Evolutionary conservation across 2,329 filamentous ascomycete genomes (phyloP).

Genomic region (Albophoma yamanashiensis): DNA sequence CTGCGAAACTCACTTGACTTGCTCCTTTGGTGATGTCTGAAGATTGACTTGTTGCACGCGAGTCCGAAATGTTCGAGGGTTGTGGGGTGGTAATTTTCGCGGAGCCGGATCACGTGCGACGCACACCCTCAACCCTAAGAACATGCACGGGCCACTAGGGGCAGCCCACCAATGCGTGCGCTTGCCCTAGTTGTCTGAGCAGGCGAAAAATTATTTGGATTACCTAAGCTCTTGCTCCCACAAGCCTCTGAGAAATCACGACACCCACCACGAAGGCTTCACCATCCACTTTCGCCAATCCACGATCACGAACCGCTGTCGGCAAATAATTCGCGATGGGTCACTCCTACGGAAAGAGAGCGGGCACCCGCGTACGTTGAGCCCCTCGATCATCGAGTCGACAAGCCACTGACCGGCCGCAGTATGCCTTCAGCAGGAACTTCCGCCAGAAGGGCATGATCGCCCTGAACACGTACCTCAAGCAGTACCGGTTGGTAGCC

Average conservation of each 20-base stretch:
- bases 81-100: conserved; percentile 22
- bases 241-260: conserved; percentile 28
- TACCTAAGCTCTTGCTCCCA: conserved; percentile 25
- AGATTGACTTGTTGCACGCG: conserved; percentile 19
- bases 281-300: conserved; percentile 24
- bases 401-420: conserved; percentile 19
- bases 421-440: conserved; percentile 87
- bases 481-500: conserved; percentile 64
- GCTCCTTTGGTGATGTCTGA: conserved; percentile 25
- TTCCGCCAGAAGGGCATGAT: conserved; percentile 97
- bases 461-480: conserved; percentile 85
- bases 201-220: conserved; percentile 20
- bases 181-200: conserved; percentile 20
- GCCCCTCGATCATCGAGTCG: conserved; percentile 6
- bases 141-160: background rate
- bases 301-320: conserved; percentile 29
- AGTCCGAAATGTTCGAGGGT: conserved; percentile 17
- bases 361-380: conserved; percentile 68
- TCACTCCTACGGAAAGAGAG: conserved; percentile 79
- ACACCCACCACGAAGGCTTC: conserved; percentile 19
- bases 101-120: conserved; percentile 16
- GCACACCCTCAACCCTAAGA: conserved; percentile 20
- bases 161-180: conserved; percentile 8
- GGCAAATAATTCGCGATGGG: conserved; percentile 58
- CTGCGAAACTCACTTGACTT: conserved; percentile 25